Evolutionary conservation across 345 rosid species (phyloP).

Genomic region (Pugionium cornutum): DNA sequence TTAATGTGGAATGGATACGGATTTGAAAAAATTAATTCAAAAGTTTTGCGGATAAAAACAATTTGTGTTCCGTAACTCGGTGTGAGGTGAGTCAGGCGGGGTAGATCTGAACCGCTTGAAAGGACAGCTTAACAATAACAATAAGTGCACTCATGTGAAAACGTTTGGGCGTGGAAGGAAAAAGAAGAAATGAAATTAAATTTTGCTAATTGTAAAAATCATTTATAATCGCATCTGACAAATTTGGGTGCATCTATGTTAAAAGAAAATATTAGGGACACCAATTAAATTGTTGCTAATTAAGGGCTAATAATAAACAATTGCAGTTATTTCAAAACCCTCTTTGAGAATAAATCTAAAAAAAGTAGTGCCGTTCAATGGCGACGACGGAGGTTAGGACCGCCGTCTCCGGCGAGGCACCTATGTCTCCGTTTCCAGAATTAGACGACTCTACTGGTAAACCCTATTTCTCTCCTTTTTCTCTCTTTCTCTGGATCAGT

Average conservation of each 20-base stretch:
- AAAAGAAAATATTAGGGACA: not conserved
- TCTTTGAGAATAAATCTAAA: not conserved
- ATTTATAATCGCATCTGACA: not conserved
- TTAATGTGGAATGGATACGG: no score
- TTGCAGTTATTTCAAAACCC: not conserved
- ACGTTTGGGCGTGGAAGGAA: not conserved
- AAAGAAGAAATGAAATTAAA: no score
- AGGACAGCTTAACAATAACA: no score
- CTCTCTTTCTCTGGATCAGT: constrained; percentile 3
- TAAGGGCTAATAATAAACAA: not conserved
- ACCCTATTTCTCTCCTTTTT: constrained; percentile 8
- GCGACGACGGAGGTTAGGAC: constrained; percentile 28
- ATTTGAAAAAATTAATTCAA: no score
- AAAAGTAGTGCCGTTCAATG: constrained; percentile 2
- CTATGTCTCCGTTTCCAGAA: constrained; percentile 4
- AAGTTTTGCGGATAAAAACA: no score
- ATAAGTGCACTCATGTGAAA: not conserved
- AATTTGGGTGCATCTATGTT: not conserved
- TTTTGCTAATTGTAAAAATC: not conserved
- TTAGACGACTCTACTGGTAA: constrained; percentile 8
- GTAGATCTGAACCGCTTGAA: no score
- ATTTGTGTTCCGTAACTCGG: no score
- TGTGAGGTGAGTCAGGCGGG: no score
- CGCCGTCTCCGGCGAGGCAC: constrained; percentile 24
- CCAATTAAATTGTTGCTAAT: not conserved